Evolutionary conservation across 345 rosid genomes (phyloP), one percentile per base, ranked within the genome.

Genomic region (Diplotaxis tenuifolia): DNA sequence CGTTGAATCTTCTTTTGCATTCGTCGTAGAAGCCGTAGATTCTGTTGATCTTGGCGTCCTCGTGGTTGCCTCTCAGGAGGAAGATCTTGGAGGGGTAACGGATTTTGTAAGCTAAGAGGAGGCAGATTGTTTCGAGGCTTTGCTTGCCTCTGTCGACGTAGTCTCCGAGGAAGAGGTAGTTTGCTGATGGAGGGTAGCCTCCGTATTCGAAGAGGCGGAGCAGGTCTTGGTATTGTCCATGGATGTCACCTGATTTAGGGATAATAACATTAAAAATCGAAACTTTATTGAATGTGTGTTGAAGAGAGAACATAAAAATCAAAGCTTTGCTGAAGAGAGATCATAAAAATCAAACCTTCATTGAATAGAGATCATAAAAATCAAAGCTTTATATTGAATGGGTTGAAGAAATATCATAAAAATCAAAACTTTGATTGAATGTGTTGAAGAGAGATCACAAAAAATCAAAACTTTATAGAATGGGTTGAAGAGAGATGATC

Each of bases 21-120:
- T 95, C 99, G n/a, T 95, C 99, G 6, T 92, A 96, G 76, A 96
- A 96, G 2, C 99, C 99, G 70, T 96, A 96, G 68, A 96, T 84
- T 67, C 97, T 74, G 16, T 96, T 96, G 84, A 96, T 92, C 86
- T 92, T 96, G 2, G 99, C 93, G 56, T 96, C 99, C 81, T 96
- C 99, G 25, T 96, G 99, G 87, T 96, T 96, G 71, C 98, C 99
- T 74, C 99, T 83, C 78, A 96, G 80, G 67, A 92, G 96, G 69
- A 40, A 80, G 22, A 96, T 54, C 81, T 76, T 89, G 54, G 87
- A 72, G 0, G 99, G 98, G 64, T 90, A 85, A 28, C 98, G 82
- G 70, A 96, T 85, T 75, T 96, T 96, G 82, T 92, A 96, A 72
- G 98, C 97, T 73, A 96, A 77, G 79, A 96, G 98, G 75, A 92